A percentile compares a stretch with the other conserved stretches of the same genome.
phyloP scores from a whole-genome alignment of 2,329 filamentous ascomycete species.

The Zasmidium angulare region DNA sequence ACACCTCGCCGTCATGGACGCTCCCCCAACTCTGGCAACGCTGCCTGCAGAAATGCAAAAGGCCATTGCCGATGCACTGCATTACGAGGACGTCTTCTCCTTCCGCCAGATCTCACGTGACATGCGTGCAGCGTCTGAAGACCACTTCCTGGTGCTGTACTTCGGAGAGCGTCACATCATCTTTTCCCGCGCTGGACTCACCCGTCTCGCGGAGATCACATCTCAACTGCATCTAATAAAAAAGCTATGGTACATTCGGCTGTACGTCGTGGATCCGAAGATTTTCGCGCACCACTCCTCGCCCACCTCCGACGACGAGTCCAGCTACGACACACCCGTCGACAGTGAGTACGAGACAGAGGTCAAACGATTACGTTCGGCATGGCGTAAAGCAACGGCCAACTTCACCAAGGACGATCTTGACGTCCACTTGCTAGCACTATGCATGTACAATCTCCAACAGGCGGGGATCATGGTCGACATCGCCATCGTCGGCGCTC shows the following conservation, averaged over 20 bases:
- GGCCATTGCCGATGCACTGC: neutral
- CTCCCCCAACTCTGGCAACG: neutral
- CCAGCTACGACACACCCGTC: no score
- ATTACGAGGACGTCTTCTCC: neutral
- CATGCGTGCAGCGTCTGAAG: neutral
- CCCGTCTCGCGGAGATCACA: neutral
- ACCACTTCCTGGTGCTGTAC: neutral
- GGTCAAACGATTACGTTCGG: no score
- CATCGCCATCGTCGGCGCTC: no score
- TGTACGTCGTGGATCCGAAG: neutral
- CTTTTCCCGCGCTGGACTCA: neutral
- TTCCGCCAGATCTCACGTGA: neutral
- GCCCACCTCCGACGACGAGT: no score
- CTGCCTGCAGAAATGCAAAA: conserved; percentile 1
- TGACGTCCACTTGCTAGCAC: no score
- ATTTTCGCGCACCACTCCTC: no score
- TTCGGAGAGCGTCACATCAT: neutral
- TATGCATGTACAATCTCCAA: no score
- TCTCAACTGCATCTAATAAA: neutral
- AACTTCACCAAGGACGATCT: no score
- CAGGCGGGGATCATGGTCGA: no score
- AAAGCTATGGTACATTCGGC: neutral
- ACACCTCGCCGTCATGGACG: neutral
- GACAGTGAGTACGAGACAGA: no score
- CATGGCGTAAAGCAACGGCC: no score